phyloP scores from a whole-genome alignment of 108 stramenopile species.

The Chaetoceros muelleri region DNA sequence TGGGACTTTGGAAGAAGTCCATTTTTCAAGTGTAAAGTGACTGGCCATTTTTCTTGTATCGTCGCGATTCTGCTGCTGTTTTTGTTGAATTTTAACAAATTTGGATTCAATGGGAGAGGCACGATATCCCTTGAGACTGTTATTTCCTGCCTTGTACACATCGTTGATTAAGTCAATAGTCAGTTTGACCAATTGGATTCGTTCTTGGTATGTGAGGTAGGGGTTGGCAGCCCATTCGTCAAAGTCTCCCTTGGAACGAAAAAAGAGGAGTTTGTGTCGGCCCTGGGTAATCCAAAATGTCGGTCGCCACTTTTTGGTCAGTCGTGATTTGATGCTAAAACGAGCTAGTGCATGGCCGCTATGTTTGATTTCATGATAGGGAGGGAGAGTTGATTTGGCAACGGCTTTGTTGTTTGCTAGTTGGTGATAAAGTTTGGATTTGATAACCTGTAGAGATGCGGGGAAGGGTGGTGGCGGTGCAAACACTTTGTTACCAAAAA shows the following conservation, averaged over 20 bases:
- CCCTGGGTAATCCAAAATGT: slow-evolving; percentile 83
- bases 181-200: slow-evolving; percentile 76
- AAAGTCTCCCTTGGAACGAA: slow-evolving; percentile 58
- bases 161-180: slow-evolving; percentile 84
- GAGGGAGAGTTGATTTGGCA: not conserved
- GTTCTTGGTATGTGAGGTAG: slow-evolving; percentile 54
- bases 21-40: not conserved
- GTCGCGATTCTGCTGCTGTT: no score
- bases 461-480: not conserved
- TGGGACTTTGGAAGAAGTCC: not conserved
- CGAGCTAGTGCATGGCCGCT: not conserved
- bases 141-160: slow-evolving; percentile 46
- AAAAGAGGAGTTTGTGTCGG: slow-evolving; percentile 65
- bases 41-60: not conserved
- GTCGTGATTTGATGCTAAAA: not conserved
- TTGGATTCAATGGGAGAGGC: not conserved
- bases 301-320: slow-evolving; percentile 86
- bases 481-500: not conserved
- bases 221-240: slow-evolving; percentile 86
- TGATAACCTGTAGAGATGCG: not conserved
- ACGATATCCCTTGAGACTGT: not conserved
- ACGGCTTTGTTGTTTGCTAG: no score
- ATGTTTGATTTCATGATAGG: not conserved
- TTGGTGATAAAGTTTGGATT: not conserved
- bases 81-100: not conserved